These are phyloP conservation scores for Exophiala lecanii-corni DNA, from an alignment of 2,329 filamentous ascomycete species.

Conservation along the genomic window DNA sequence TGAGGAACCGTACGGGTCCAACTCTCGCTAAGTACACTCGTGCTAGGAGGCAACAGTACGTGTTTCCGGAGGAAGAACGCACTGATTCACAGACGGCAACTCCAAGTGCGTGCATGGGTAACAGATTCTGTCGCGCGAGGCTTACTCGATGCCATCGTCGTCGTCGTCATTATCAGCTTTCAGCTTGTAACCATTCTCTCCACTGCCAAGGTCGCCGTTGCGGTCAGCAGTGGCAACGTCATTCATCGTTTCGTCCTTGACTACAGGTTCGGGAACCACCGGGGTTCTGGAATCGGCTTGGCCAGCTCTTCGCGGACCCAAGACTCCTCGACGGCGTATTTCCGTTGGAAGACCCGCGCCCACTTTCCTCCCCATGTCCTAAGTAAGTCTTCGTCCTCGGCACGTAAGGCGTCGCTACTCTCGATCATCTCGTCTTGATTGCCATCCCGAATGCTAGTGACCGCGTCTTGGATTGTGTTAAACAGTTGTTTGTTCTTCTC, in stretches of 20 bases:
- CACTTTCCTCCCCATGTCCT: conserved; percentile 79
- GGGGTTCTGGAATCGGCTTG: conserved; percentile 40
- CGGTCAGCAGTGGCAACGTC: conserved; percentile 4
- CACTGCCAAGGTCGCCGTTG: conserved; percentile 6
- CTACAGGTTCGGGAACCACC: conserved; percentile 26
- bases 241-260: conserved; percentile 17
- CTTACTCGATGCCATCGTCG: conserved; percentile 15
- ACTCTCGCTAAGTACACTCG: too few relatives aligned
- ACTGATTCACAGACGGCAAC: too few relatives aligned
- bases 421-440: conserved; percentile 74
- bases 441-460: conserved; percentile 67
- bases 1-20: too few relatives aligned
- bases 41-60: too few relatives aligned
- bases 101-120: too few relatives aligned
- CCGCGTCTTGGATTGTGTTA: conserved; percentile 70
- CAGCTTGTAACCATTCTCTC: conserved; percentile 7
- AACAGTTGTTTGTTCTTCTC: conserved; percentile 75
- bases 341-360: conserved; percentile 77
- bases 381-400: conserved; percentile 56
- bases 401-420: conserved; percentile 46
- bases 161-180: background rate
- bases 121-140: too few relatives aligned
- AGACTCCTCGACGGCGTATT: conserved; percentile 79
- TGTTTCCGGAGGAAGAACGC: too few relatives aligned
- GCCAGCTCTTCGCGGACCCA: conserved; percentile 55